phyloP scores from a whole-genome alignment of 1,284 basidiomycete genomes.

The Trametes pubescens region DNA sequence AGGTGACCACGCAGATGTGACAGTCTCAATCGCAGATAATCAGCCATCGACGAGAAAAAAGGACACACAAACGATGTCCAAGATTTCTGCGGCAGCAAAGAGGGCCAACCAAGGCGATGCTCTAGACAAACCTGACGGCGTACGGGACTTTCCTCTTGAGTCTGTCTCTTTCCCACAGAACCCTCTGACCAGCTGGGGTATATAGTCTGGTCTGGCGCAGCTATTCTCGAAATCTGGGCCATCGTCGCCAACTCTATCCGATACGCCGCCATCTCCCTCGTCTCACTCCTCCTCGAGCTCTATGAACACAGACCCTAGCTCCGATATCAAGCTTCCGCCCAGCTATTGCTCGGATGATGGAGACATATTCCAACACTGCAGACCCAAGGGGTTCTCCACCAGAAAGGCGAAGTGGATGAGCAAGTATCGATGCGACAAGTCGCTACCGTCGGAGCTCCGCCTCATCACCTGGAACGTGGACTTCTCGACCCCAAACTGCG shows the following conservation, averaged over 20 bases:
- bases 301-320: not conserved
- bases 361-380: conserved; percentile 5
- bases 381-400: conserved; percentile 20
- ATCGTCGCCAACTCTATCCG: conserved; percentile 4
- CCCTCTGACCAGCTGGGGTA: conserved; percentile 14
- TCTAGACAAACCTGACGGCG: conserved; percentile 19
- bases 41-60: not conserved
- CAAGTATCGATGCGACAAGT: conserved; percentile 24
- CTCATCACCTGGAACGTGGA: conserved; percentile 77
- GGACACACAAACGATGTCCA: conserved; percentile 13
- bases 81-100: not conserved
- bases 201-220: conserved; percentile 15
- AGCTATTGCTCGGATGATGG: not conserved
- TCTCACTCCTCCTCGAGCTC: conserved; percentile 2
- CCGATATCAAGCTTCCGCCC: not conserved
- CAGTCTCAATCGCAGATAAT: conserved; percentile 11
- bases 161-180: conserved; percentile 4
- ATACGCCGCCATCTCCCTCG: conserved; percentile 15
- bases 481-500: conserved; percentile 47
- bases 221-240: not conserved
- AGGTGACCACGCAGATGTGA: not conserved
- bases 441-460: conserved; percentile 52
- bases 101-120: not conserved
- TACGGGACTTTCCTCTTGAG: conserved; percentile 13
- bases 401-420: conserved; percentile 23